phyloP scores from a whole-genome alignment of 306 rosid genomes.

The Inga oerstediana region DNA sequence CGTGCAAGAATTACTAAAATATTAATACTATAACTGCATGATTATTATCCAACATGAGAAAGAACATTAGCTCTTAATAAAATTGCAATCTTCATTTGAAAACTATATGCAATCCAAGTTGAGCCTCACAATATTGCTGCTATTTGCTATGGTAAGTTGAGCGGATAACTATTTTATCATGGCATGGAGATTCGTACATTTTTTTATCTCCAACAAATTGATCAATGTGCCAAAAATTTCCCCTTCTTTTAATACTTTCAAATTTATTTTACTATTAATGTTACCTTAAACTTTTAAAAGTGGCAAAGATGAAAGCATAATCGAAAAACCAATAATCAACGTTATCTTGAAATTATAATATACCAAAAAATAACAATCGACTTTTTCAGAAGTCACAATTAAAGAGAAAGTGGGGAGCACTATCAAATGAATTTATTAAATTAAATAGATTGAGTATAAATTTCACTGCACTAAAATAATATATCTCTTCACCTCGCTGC shows the following conservation, averaged over 20 bases:
- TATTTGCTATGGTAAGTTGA: background rate
- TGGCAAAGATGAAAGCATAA: background rate
- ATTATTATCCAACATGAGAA: too few relatives aligned
- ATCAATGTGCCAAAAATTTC: background rate
- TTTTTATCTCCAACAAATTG: background rate
- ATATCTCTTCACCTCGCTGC: background rate
- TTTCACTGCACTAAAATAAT: background rate
- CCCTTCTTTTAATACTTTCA: too few relatives aligned
- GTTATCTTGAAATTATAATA: background rate
- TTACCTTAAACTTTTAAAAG: background rate
- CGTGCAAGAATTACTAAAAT: too few relatives aligned
- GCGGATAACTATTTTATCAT: background rate
- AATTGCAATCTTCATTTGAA: background rate
- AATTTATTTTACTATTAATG: too few relatives aligned
- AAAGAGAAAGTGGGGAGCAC: background rate
- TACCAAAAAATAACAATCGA: background rate
- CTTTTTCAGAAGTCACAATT: background rate
- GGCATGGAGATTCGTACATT: background rate
- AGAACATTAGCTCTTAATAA: background rate
- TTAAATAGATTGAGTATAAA: background rate
- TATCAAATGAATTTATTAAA: background rate
- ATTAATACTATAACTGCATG: too few relatives aligned
- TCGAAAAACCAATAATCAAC: background rate
- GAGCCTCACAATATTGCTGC: background rate
- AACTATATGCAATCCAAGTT: background rate